Evolutionary conservation across 352 stramenopile species (phyloP), one percentile per base, ranked within the genome.

Genomic region (Blastocystis sp.): DNA sequence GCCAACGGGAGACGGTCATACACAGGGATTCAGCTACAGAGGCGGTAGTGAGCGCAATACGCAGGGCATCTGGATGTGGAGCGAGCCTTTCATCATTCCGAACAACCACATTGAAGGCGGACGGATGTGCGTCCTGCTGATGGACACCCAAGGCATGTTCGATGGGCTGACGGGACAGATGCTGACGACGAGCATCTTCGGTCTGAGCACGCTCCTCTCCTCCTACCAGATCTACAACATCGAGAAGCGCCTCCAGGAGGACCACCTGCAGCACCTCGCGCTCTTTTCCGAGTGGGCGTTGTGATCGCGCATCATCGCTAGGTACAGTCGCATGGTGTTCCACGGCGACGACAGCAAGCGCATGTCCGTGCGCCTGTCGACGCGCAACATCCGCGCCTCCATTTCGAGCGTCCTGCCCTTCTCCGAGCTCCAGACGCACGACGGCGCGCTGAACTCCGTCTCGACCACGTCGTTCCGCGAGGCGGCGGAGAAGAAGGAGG

Each of bases 111-210:
- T 63, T 9, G 85, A 91, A 19, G 94, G 94, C 67, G 95, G 97
- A 90, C 95, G 94, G 74, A 91, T 98, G 62, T 96, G 96, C 0
- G 94, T 99, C 24, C 94, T 99, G 35, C 77, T 99, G 10, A 97
- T 99, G 65, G 97, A 99, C 92, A 99, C 97, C 12, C 97, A 99
- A 92, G 97, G 97, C 61, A 98, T 99, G 96, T 99, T 99, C 92
- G 97, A 99, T 91, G 97, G 97, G 69, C 96, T 98, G 92, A 98
- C 97, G 41, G 98, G 95, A 69, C 97, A 99, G 94, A 96, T 96
- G 91, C 94, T 99, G 65, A 99, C 97, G 31, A 95, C 96, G 2
- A 98, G 94, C 90, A 99, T 99, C 92, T 99, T 99, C 92, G 97
- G 97, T 3, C 92, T 99, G 0, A 98, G 93, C 80, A 99, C 97